Base-by-base conservation (phyloP, 2,329 filamentous ascomycete genomes). In the Ophiostoma quercus region DNA sequence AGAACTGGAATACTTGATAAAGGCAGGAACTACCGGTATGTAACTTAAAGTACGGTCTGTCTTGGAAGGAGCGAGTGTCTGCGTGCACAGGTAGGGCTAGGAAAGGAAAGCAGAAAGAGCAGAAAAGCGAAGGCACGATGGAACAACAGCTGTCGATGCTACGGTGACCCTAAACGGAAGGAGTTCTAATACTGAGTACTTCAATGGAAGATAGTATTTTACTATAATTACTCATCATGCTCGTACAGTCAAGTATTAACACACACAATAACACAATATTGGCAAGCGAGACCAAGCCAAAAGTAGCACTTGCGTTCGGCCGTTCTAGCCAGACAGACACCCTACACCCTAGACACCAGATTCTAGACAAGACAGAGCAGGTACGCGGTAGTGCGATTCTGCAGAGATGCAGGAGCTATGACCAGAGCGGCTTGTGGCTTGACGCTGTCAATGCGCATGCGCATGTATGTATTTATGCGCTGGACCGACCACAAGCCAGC, bases 251-350 rank as follows among this genome's bases (percentile, higher is more conserved):
- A n/a, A 16, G 51, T 57, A 25, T 12, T 1, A 57, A 54, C 8
- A 25, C 9, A 22, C 51, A 41, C 22, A 7, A 62, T 12, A 63
- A 32, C 25, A 22, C 51, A 57, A 25, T 57, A 57, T 57, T 57
- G 51, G 22, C 47, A 60, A 60, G 54, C 25, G 25, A 60, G 54
- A 62, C 57, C 22, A 62, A 62, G 51, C 51, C 51, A 25, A 57
- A 57, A 57, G 51, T 25, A 54, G 22, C 25, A 62, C 25, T 60
- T 60, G 57, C 57, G 25, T 62, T 62, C 57, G 57, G 57, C 57
- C 57, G 57, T 62, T 60, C 57, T 62, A 25, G 57, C 57, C 57
- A 62, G 25, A 8, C 6, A 32, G 22, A 60, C 54, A 54, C 47
- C 8, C 47, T 11, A 54, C 47, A 54, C 19, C 9, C 19, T 43